Evolutionary conservation across 345 rosid genomes (phyloP), one percentile per base, ranked within the genome.

Genomic region (Cardamine resedifolia): DNA sequence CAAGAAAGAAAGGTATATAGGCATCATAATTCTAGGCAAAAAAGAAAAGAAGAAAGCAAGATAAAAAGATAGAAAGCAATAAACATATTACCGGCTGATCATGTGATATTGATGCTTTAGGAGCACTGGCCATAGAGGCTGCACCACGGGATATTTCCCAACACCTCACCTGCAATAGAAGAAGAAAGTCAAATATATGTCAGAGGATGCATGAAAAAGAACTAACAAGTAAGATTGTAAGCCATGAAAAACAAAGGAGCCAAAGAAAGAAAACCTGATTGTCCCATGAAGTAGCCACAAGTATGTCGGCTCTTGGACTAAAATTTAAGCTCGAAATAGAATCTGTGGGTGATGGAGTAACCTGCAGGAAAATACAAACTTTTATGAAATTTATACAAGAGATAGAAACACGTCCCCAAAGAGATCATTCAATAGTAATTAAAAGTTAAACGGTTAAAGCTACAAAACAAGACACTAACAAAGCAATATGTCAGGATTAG

Each of bases 231-330:
- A 2, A 55, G 16, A 39, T 18, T 14, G 19, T 12, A 47, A 51
- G 60, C 36, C 62, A 26, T 57, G 72, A 55, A 64, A 20, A 20
- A 36, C 38, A 7, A 64, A 55, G 39, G 43, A 49, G 21, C 12
- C 3, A 12, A 58, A 31, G 49, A 67, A 53, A 68, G 76, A 53
- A 68, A 66, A 96, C 99, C 97, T 96, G 99, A 75, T 88, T 96
- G 81, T 96, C 99, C 99, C 99, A 96, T 28, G 99, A 92, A 72
- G 95, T 88, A 19, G 98, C 97, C 24, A 92, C 86, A 79, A 96
- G 83, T 60, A 84, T 75, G 73, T 96, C 94, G 27, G 94, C 99
- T 80, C 85, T 88, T 41, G 99, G 92, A 83, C 98, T 92, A 86
- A 96, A 96, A 75, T 83, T 51, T 58, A 96, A 94, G 71, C 98